phyloP scores from a whole-genome alignment of 176 grass and related monocot genomes.

The Rhynchospora pubera region DNA sequence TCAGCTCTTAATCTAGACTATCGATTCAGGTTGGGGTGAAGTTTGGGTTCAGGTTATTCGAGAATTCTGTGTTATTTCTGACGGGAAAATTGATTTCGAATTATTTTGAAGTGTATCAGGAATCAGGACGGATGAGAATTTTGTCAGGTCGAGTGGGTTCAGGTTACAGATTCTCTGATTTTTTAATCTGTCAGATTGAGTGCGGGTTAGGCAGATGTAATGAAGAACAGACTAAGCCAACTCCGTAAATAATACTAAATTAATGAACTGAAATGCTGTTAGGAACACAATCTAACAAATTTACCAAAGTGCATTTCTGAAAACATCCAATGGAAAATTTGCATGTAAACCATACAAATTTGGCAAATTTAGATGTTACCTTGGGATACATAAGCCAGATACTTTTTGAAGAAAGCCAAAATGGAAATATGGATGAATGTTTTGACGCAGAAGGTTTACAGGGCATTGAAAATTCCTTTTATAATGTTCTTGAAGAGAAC shows the following conservation, averaged over 20 bases:
- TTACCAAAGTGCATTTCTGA: not conserved
- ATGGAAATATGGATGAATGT: constrained; percentile 18
- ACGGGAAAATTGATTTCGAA: too few species aligned
- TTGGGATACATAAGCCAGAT: constrained; percentile 24
- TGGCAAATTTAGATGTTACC: constrained; percentile 8
- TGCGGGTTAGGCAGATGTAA: not conserved
- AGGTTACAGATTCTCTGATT: not conserved
- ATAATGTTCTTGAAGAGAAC: constrained; percentile 25
- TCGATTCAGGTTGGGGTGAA: not conserved
- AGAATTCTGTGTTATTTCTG: not conserved
- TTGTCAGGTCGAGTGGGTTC: too few species aligned
- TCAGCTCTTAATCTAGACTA: not conserved
- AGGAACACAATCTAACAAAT: not conserved
- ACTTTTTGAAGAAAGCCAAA: constrained; percentile 28
- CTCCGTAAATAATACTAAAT: not conserved
- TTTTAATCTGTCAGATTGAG: not conserved
- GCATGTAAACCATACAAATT: not conserved
- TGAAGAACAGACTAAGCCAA: not conserved
- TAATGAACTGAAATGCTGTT: not conserved
- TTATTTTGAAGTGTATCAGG: too few species aligned
- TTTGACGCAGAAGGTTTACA: constrained; percentile 5
- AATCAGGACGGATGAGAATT: too few species aligned
- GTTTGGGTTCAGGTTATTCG: not conserved
- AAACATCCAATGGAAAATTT: not conserved
- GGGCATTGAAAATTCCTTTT: constrained; percentile 24